Percentiles rank a stretch among this genome's conserved stretches.
phyloP scores from a whole-genome alignment of 2,329 filamentous ascomycete species.

The Ophiostoma fasciatum region DNA sequence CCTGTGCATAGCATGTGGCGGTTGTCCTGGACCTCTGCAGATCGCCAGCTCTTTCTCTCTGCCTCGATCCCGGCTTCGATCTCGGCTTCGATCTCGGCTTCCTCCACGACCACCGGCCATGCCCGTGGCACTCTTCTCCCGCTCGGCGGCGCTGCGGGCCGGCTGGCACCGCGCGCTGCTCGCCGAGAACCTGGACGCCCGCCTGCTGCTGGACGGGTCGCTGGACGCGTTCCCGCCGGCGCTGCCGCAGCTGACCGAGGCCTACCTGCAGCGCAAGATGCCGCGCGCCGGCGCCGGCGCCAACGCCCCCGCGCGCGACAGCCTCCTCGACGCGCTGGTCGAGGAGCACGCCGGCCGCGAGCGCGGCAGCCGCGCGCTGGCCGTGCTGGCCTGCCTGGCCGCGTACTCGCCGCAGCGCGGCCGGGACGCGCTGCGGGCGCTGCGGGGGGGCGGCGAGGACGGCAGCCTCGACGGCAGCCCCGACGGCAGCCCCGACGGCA shows the following conservation, averaged over 20 bases:
- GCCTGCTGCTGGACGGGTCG: too few species aligned
- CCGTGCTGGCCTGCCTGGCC: constrained; percentile 6
- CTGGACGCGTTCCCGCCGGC: constrained; percentile 1
- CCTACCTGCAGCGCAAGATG: constrained; percentile 3
- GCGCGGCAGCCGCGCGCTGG: constrained; percentile 3
- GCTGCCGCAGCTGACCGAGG: constrained; percentile 1
- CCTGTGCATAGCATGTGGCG: too few species aligned
- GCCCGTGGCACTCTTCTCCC: too few species aligned
- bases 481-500: background rate
- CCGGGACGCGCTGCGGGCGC: background rate
- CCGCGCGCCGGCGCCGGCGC: too few species aligned
- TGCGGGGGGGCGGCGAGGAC: constrained; percentile 3
- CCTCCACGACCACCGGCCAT: too few species aligned
- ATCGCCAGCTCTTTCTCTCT: background rate
- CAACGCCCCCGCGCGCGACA: constrained; percentile 1
- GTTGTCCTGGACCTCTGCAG: too few species aligned
- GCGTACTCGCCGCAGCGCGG: constrained; percentile 3
- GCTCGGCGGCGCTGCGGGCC: too few species aligned
- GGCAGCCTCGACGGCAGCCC: too few species aligned
- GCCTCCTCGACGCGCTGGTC: constrained; percentile 17
- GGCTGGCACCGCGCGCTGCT: constrained; percentile 5
- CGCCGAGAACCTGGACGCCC: background rate
- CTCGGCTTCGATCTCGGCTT: too few species aligned
- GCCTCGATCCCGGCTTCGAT: background rate
- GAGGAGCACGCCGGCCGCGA: constrained; percentile 5